Conservation (phyloP, 2,329 filamentous ascomycete genomes). For the Aspergillus costaricaensis region DNA sequence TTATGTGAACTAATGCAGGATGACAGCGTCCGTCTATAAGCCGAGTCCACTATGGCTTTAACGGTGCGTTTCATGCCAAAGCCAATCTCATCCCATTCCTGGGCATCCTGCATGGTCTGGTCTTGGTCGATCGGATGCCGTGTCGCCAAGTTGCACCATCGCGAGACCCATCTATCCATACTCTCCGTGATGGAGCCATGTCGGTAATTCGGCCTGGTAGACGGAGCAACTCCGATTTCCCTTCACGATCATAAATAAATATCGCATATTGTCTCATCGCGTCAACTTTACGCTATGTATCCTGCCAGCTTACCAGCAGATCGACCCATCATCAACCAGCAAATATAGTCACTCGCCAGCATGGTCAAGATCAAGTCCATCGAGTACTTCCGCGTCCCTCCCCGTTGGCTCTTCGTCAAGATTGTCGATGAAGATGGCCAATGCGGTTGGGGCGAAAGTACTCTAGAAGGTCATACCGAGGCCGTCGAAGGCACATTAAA, state of each 20-base stretch:
- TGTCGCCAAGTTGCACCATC: constrained; percentile 2
- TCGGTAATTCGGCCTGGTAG: constrained; percentile 14
- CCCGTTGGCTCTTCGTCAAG: constrained; percentile 77
- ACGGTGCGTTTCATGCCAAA: not conserved
- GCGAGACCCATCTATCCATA: not conserved
- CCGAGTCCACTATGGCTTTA: not conserved
- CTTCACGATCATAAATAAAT: not conserved
- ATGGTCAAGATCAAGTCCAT: constrained; percentile 68
- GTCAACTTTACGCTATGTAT: not conserved
- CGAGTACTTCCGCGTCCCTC: constrained; percentile 74
- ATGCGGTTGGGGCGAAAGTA: constrained; percentile 73
- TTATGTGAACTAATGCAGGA: constrained; percentile 4
- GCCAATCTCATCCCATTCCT: not conserved
- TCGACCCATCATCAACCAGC: not conserved
- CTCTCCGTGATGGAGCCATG: not conserved
- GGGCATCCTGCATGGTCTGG: not conserved
- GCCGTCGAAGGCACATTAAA: constrained; percentile 73
- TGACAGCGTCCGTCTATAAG: not conserved
- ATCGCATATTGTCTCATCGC: not conserved
- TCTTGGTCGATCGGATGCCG: not conserved
- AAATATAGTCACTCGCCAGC: not conserved
- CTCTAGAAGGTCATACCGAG: constrained; percentile 71
- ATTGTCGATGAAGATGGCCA: constrained; percentile 67
- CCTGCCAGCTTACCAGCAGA: not conserved
- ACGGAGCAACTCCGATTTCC: constrained; percentile 16